These are phyloP conservation scores for Leonotis leonurus DNA, from an alignment of 257 asterid genomes.

Conservation along the genomic window DNA sequence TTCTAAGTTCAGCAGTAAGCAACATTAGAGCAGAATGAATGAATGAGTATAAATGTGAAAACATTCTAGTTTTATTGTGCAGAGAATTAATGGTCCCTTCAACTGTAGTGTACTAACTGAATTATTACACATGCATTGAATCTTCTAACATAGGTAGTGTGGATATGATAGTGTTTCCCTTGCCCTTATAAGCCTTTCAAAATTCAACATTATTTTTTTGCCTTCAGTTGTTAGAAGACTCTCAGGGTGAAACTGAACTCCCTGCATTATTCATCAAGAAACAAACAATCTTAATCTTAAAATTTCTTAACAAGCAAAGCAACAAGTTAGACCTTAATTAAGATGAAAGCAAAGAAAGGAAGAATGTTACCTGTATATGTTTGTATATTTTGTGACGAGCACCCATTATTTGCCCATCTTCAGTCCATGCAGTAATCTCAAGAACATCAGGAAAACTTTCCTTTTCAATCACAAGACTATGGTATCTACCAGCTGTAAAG, in stretches of 20 bases:
- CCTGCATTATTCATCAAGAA: conserved; percentile 33
- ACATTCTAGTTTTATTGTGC: no score
- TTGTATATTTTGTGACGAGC: conserved; percentile 75
- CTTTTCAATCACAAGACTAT: conserved; percentile 87
- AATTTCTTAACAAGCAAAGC: neutral
- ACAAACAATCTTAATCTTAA: neutral
- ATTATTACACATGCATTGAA: no score
- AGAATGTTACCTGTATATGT: conserved; percentile 55
- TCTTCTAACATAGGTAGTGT: no score
- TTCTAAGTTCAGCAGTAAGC: no score
- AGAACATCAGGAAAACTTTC: conserved; percentile 74
- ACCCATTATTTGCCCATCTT: conserved; percentile 84
- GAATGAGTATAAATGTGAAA: no score
- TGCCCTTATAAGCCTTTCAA: conserved; percentile 52
- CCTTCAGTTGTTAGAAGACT: conserved; percentile 76
- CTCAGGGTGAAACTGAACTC: conserved; percentile 90
- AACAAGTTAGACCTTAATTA: neutral
- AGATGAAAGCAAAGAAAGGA: neutral
- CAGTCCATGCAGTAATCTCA: conserved; percentile 94
- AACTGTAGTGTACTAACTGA: no score
- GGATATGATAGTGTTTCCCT: conserved; percentile 42
- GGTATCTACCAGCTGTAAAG: conserved; percentile 90
- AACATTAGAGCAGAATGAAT: no score
- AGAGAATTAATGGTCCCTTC: no score
- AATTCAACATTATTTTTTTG: conserved; percentile 58